A percentile compares a stretch with the other conserved stretches of the same genome.
These are phyloP conservation scores for Alternaria arbusti DNA, from an alignment of 2,329 filamentous ascomycete species.

Conservation along the genomic window DNA sequence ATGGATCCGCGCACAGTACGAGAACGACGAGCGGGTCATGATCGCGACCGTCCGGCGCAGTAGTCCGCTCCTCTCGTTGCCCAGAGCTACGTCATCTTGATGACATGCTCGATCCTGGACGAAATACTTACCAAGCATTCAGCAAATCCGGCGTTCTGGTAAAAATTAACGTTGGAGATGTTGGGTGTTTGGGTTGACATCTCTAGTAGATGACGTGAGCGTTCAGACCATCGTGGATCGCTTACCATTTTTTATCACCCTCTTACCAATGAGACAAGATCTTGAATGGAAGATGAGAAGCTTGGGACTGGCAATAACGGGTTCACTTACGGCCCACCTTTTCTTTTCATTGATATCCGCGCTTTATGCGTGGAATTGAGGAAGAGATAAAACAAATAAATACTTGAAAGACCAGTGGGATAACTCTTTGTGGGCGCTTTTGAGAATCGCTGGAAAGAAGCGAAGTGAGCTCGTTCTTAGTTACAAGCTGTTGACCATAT, in stretches of 20 bases:
- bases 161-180: too few relatives aligned
- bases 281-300: not conserved
- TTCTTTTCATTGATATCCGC: not conserved
- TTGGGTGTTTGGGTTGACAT: too few relatives aligned
- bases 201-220: too few relatives aligned
- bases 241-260: not conserved
- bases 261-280: not conserved
- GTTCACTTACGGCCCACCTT: not conserved
- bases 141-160: not conserved
- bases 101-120: not conserved
- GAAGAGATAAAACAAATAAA: not conserved
- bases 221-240: not conserved
- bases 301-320: not conserved
- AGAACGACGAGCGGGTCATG: not conserved
- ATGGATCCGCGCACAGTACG: not conserved
- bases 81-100: not conserved
- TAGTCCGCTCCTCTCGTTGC: not conserved
- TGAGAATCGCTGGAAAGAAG: not conserved
- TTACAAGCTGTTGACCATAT: not conserved
- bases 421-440: too few relatives aligned
- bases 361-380: not conserved
- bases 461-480: fast-evolving
- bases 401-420: too few relatives aligned
- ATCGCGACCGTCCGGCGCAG: not conserved
- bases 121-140: not conserved